Percentiles rank a stretch among this genome's conserved stretches.
phyloP scores from a whole-genome alignment of 331 rosid genomes.

The Spiraea crenata region DNA sequence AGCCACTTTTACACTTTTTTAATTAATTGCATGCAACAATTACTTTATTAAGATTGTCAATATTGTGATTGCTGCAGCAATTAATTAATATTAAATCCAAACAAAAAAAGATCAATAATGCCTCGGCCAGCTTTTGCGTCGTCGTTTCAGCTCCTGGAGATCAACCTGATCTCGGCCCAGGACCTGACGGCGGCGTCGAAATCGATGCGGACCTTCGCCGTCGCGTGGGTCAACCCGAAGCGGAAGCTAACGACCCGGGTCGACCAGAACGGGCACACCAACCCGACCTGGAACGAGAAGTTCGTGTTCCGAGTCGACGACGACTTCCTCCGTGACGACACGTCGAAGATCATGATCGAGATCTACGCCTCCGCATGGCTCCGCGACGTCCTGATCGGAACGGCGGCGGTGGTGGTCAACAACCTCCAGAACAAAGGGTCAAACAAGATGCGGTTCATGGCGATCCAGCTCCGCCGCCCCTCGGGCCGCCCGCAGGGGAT shows the following conservation, averaged over 20 bases:
- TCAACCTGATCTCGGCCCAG: slow-evolving; percentile 63
- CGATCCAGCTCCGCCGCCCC: slow-evolving; percentile 71
- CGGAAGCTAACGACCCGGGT: slow-evolving; percentile 54
- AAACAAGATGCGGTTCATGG: slow-evolving; percentile 39
- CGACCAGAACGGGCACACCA: slow-evolving; percentile 47
- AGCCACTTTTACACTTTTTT: neutral
- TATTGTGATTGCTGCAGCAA: neutral
- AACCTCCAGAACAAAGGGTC: slow-evolving; percentile 43
- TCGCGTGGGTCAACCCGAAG: slow-evolving; percentile 61
- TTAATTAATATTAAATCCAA: neutral
- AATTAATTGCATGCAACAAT: slow-evolving; percentile 7
- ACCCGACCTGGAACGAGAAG: slow-evolving; percentile 83
- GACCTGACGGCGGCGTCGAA: slow-evolving; percentile 49
- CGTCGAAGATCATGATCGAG: slow-evolving; percentile 53
- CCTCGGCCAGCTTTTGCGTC: neutral
- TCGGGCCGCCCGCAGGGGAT: slow-evolving; percentile 78
- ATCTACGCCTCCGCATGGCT: slow-evolving; percentile 53
- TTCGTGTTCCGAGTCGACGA: slow-evolving; percentile 67
- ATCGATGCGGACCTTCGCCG: slow-evolving; percentile 58
- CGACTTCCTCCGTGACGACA: slow-evolving; percentile 34
- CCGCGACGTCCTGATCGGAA: slow-evolving; percentile 56
- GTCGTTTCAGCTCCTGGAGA: slow-evolving; percentile 50
- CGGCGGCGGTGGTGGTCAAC: slow-evolving; percentile 40
- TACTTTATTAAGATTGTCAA: neutral
- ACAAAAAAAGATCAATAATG: neutral